A percentile compares a stretch with the other conserved stretches of the same genome.
Evolutionary conservation across 2,329 filamentous ascomycete genomes (phyloP).

Genomic region (Cercospora janseana): DNA sequence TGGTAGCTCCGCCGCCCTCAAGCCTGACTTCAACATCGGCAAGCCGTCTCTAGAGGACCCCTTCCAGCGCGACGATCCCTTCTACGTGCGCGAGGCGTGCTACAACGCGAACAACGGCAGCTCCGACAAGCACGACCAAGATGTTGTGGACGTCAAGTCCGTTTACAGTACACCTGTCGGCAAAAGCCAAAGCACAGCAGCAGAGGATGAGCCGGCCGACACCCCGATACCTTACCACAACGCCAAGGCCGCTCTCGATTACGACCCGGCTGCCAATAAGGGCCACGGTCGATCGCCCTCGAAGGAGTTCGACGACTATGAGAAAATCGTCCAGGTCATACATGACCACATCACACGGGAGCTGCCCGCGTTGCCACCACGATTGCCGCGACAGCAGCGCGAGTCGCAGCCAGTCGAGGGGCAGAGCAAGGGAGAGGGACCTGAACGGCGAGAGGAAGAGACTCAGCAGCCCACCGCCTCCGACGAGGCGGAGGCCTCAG

Average conservation of each 20-base stretch:
- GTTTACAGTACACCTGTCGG: slow-evolving; percentile 16
- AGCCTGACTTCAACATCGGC: slow-evolving; percentile 3
- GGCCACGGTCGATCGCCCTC: background rate
- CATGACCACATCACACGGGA: slow-evolving; percentile 4
- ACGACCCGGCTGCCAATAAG: background rate
- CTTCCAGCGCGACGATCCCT: background rate
- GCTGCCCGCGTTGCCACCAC: slow-evolving; percentile 3
- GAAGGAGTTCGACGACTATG: slow-evolving; percentile 5
- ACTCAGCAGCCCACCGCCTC: slow-evolving; percentile 8
- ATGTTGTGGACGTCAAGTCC: slow-evolving; percentile 12
- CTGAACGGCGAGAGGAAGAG: background rate
- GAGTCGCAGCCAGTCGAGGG: slow-evolving; percentile 8
- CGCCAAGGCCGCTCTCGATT: background rate
- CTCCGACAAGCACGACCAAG: background rate
- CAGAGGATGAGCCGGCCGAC: background rate
- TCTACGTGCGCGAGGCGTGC: too few relatives aligned
- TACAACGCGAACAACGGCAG: slow-evolving; percentile 6
- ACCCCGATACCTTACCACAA: slow-evolving; percentile 8
- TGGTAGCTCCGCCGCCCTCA: background rate
- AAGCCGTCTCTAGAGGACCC: slow-evolving; percentile 5
- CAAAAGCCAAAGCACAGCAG: background rate
- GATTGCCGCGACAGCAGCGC: background rate
- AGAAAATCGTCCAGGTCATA: slow-evolving; percentile 10
- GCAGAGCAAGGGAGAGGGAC: background rate
- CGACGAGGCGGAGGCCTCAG: background rate